Evolutionary conservation across 495 filamentous ascomycete species (phyloP).

Genomic region (Daldinia childiae): DNA sequence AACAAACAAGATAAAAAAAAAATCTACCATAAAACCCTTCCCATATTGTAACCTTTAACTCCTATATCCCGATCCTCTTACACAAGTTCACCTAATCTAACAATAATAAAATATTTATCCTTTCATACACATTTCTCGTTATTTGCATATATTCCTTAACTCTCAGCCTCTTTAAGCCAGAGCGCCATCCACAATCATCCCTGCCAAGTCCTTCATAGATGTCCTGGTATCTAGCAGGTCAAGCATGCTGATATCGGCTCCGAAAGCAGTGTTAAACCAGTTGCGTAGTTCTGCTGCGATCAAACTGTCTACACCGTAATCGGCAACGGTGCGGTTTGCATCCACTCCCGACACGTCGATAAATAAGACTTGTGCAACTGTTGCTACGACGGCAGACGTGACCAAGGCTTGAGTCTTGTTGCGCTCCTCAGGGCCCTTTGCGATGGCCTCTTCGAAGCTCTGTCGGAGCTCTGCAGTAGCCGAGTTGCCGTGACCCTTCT

Average conservation of each 20-base stretch:
- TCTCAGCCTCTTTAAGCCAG: neutral
- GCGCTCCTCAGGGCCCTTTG: neutral
- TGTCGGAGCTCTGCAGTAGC: conserved; percentile 1
- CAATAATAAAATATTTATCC: no score
- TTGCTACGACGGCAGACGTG: conserved; percentile 1
- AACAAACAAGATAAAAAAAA: no score
- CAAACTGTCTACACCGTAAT: conserved; percentile 7
- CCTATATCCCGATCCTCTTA: no score
- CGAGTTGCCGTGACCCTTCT: conserved; percentile 7
- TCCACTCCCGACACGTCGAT: conserved; percentile 2
- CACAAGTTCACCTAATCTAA: no score
- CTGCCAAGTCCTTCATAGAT: conserved; percentile 5
- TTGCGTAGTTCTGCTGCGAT: conserved; percentile 12
- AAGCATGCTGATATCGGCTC: neutral
- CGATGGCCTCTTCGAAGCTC: conserved; percentile 2
- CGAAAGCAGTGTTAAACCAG: conserved; percentile 10
- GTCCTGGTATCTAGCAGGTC: conserved; percentile 9
- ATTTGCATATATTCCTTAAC: no score
- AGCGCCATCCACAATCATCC: conserved; percentile 8
- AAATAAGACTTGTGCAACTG: conserved; percentile 4
- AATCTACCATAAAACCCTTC: no score
- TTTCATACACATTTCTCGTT: no score
- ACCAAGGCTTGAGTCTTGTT: neutral
- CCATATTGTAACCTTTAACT: no score
- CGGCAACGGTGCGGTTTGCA: conserved; percentile 3